Base-by-base conservation (phyloP, 139 green algal species). In the Chlorella sp. region DNA sequence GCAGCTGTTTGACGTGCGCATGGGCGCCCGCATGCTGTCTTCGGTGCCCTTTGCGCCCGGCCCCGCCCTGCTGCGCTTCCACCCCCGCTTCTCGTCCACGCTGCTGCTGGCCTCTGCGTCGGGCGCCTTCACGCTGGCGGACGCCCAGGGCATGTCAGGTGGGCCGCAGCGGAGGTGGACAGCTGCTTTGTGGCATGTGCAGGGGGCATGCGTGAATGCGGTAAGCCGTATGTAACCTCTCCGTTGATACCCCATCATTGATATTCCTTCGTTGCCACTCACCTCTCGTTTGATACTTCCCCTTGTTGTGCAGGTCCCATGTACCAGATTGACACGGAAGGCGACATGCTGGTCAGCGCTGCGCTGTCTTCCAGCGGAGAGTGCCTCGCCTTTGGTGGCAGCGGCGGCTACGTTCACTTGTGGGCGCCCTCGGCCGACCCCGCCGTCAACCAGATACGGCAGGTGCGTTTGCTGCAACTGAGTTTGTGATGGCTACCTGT, bases 401-500 rank as follows among this genome's bases (percentile, higher is more conserved):
- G 43, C 20, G 92, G 91, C n/a, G 94, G 95, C 16, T 98, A 94
- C 70, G 68, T 96, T 38, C 95, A 98, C 81, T 64, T 97, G 17
- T 98, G 95, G 95, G 83, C 89, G 9, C 74, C 85, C 73, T 41
- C 38, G 28, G 70, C 48, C 2, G 43, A 82, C 32, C 83, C 83
- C 14, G 19, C 64, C 0, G 75, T 88, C 20, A 73, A 64, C 62
- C 38, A 73, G 65, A 51, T 74, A 34, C 46, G 65, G 14, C 73
- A 82, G 86, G n/a, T n/a, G n/a, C n/a, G n/a, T n/a, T n/a, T n/a
- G n/a, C n/a, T n/a, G n/a, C n/a, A n/a, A n/a, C n/a, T n/a, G n/a
- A n/a, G n/a, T n/a, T n/a, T n/a, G n/a, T n/a, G n/a, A n/a, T n/a
- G n/a, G n/a, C n/a, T n/a, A n/a, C n/a, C n/a, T n/a, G n/a, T n/a